These are phyloP conservation scores for Mimosa bimucronata DNA, from an alignment of 306 rosid species.

Conservation along the genomic window DNA sequence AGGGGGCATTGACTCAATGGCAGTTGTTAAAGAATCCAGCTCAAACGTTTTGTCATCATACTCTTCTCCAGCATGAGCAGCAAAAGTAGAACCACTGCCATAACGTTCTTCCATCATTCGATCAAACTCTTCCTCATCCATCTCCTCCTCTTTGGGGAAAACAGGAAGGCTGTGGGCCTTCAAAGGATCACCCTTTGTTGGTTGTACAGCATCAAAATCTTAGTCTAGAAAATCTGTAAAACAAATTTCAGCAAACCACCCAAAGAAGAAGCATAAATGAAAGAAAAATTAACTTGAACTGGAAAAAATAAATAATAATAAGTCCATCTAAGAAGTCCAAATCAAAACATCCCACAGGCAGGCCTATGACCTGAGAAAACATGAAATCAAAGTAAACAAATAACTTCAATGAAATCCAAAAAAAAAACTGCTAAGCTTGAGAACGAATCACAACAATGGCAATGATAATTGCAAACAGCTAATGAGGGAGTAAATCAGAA, in stretches of 20 bases:
- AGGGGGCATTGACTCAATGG: conserved; percentile 55
- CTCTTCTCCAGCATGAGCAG: conserved; percentile 61
- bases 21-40: conserved; percentile 37
- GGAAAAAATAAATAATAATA: neutral
- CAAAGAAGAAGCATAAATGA: no score
- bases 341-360: neutral
- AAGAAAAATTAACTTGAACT: neutral
- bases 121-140: conserved; percentile 82
- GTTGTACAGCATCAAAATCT: no score
- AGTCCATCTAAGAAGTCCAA: neutral
- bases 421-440: neutral
- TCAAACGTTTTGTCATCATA: conserved; percentile 65
- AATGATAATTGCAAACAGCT: neutral
- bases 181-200: no score
- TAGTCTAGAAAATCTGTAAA: no score
- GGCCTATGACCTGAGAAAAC: neutral
- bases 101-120: conserved; percentile 75
- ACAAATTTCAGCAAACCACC: no score
- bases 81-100: conserved; percentile 44
- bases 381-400: neutral
- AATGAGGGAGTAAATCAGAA: no score
- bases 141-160: conserved; percentile 78
- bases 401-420: no score
- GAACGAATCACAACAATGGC: neutral
- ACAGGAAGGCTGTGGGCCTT: conserved; percentile 50